Evolutionary conservation across 805 yeast genomes (phyloP), one percentile per base, ranked within the genome.

Genomic region (Barnettozyma pratensis): DNA sequence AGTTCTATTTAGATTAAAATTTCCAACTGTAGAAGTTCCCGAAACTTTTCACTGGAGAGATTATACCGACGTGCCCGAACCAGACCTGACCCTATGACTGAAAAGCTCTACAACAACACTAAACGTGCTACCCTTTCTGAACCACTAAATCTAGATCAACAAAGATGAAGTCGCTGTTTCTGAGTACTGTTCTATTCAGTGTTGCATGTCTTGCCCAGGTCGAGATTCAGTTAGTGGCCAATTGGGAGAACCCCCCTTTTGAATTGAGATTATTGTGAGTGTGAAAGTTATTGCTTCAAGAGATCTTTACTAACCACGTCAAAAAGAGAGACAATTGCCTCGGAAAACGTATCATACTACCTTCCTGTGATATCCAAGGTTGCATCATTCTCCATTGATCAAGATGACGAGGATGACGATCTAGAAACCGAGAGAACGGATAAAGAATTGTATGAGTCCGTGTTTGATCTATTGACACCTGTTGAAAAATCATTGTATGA

Each of bases 171-270:
- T 14, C 27, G 3, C 27, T 14, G 3, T 14, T 40, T 7, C 30
- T 37, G 30, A 5, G 37, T 7, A 6, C 41, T 3, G 34, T 45
- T 6, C 28, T 41, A 3, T 35, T 52, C 6, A 11, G 35, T 2
- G 14, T 41, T 1, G 14, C 26, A 5, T 37, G 25, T 1, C 11
- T 34, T 7, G 53, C 54, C 1, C 62, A 59, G 42, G 50, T 61
- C 31, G 48, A 53, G 28, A 45, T 60, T 7, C 60, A 51, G 38
- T 42, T 60, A 28, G 47, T 48, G 5, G 63, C 64, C 2, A 61
- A 55, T 38, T 61, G 64, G 64, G 61, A 55, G 26, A 54, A 49
- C n/a, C 60, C 62, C 4, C 64, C 65, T 1, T 61, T 60, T 42
- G 54, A 50, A 41, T 49, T 61, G 14, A 54, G 58, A 14, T 46